phyloP scores from a whole-genome alignment of 2,329 filamentous ascomycete genomes.

The Tolypocladium album region DNA sequence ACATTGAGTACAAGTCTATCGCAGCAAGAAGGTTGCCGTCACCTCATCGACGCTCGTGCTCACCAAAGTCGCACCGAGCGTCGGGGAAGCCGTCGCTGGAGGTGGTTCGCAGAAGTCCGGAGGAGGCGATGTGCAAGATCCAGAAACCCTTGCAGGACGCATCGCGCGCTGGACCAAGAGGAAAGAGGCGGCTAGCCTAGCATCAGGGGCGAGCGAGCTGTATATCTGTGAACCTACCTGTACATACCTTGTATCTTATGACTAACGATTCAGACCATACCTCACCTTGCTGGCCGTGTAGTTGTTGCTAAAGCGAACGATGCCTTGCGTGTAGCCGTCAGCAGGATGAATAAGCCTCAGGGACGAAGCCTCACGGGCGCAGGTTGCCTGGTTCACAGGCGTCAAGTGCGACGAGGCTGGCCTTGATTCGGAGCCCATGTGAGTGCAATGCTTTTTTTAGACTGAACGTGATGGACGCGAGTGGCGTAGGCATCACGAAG shows the following conservation, averaged over 20 bases:
- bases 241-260: conserved; percentile 27
- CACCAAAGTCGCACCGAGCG: conserved; percentile 22
- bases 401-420: neutral
- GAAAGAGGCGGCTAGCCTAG: conserved; percentile 30
- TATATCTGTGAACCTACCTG: conserved; percentile 27
- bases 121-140: conserved; percentile 33
- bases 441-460: neutral
- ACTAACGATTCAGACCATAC: conserved; percentile 6
- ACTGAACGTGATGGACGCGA: neutral
- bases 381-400: neutral
- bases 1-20: conserved; percentile 24
- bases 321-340: neutral
- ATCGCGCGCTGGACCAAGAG: conserved; percentile 27
- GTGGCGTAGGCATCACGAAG: neutral
- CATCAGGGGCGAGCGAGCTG: conserved; percentile 20
- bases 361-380: neutral
- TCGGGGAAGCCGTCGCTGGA: conserved; percentile 12
- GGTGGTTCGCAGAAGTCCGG: conserved; percentile 33
- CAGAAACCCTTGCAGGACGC: conserved; percentile 34
- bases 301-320: neutral
- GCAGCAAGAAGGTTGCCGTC: conserved; percentile 21
- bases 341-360: neutral
- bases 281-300: neutral
- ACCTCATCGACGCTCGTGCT: conserved; percentile 21
- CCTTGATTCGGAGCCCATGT: neutral